Evolutionary conservation across 192 early-diverging fungal species (phyloP).

Genomic region (Coemansia guatemalensis): DNA sequence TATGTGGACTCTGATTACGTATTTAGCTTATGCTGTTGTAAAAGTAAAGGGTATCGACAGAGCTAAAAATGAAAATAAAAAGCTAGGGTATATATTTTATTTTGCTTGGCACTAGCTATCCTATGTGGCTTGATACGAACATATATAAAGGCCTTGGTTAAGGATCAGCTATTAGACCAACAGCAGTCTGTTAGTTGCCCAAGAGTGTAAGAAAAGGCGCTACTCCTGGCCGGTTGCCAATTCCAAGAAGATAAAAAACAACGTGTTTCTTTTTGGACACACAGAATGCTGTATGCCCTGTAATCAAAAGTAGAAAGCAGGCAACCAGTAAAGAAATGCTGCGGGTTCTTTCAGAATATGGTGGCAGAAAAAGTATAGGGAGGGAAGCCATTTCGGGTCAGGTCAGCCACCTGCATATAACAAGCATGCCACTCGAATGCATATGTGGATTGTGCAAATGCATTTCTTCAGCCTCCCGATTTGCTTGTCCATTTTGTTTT

Average conservation of each 20-base stretch:
- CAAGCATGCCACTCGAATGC: slow-evolving; percentile 2
- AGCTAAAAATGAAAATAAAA: not conserved
- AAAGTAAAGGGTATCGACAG: not conserved
- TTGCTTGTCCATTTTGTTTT: not conserved
- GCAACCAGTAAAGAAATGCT: not conserved
- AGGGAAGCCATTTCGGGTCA: not conserved
- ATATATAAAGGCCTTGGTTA: not conserved
- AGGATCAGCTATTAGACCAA: not conserved
- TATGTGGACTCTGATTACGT: not conserved
- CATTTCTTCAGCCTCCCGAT: not conserved
- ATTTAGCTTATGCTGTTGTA: not conserved
- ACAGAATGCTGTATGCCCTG: not conserved
- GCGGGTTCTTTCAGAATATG: not conserved
- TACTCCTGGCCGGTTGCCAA: not conserved
- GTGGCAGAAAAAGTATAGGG: not conserved
- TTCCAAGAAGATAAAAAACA: not conserved
- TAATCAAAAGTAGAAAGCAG: not conserved
- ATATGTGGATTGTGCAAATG: not conserved
- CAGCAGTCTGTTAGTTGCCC: not conserved
- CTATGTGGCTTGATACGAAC: not conserved
- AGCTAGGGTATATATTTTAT: not conserved
- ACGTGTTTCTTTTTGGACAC: not conserved
- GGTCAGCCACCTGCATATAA: slow-evolving; percentile 3
- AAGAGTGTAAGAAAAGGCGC: not conserved
- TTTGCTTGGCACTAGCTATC: not conserved